Conservation (phyloP, 208 protist species). For the Tetramitus jugosus region DNA sequence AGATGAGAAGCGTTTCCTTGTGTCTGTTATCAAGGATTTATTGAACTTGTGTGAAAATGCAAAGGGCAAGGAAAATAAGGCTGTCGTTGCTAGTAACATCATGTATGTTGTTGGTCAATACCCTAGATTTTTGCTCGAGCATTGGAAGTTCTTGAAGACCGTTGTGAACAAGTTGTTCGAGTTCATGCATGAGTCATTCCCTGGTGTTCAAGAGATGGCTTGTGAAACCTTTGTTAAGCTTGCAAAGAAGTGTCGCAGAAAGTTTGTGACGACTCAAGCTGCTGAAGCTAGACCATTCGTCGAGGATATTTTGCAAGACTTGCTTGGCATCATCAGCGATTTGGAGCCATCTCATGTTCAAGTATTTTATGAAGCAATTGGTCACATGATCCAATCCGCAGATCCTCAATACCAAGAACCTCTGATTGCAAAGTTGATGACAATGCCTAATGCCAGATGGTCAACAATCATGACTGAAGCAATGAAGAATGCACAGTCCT, state of each 20-base stretch:
- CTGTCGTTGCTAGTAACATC: slow-evolving; percentile 97
- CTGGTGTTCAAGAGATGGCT: slow-evolving; percentile 99
- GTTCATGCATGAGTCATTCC: slow-evolving; percentile 98
- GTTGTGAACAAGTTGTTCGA: slow-evolving; percentile 98
- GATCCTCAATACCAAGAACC: slow-evolving; percentile 43
- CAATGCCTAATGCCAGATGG: slow-evolving; percentile 70
- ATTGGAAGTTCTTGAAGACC: slow-evolving; percentile 94
- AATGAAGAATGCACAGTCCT: slow-evolving; percentile 40
- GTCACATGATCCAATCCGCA: slow-evolving; percentile 74
- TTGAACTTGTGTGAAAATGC: slow-evolving; percentile 88
- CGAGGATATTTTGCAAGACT: slow-evolving; percentile 71
- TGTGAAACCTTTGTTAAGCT: slow-evolving; percentile 99
- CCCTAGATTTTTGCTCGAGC: slow-evolving; percentile 90
- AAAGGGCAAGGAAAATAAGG: slow-evolving; percentile 92
- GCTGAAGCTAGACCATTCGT: slow-evolving; percentile 74
- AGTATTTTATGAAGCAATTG: slow-evolving; percentile 91
- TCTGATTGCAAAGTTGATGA: slow-evolving; percentile 76
- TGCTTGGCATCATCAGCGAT: slow-evolving; percentile 74
- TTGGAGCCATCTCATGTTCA: slow-evolving; percentile 81
- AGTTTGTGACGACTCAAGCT: slow-evolving; percentile 65
- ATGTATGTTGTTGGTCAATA: slow-evolving; percentile 99
- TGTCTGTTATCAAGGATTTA: slow-evolving; percentile 93
- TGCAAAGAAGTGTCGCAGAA: slow-evolving; percentile 73
- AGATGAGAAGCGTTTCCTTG: slow-evolving; percentile 93
- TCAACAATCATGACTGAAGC: slow-evolving; percentile 52